Conservation (phyloP, 441 rosid genomes). For the Pelargonium citronellum region DNA sequence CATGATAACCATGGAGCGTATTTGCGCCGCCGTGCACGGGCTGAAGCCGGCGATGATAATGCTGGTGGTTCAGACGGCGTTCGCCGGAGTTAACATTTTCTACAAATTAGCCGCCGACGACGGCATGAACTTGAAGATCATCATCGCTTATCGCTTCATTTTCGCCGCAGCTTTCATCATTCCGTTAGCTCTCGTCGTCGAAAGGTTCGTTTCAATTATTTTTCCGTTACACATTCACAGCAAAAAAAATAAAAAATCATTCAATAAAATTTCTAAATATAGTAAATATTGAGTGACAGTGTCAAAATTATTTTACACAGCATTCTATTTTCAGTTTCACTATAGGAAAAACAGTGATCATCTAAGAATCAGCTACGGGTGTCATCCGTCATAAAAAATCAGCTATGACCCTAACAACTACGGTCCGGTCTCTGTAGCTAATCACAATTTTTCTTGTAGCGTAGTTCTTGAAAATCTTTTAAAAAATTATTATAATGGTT, state of each 20-base stretch:
- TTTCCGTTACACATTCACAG: too few species aligned
- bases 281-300: too few species aligned
- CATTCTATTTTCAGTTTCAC: too few species aligned
- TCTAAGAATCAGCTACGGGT: too few species aligned
- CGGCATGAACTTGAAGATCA: conserved; percentile 27
- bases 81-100: conserved; percentile 27
- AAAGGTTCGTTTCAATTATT: conserved; percentile 14
- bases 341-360: too few species aligned
- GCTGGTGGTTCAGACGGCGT: conserved; percentile 26
- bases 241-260: background rate
- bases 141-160: conserved; percentile 31
- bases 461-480: background rate
- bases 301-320: too few species aligned
- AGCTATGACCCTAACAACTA: too few species aligned
- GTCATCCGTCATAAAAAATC: too few species aligned
- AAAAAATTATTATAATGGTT: background rate
- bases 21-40: conserved; percentile 9
- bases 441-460: too few species aligned
- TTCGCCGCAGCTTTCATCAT: conserved; percentile 30
- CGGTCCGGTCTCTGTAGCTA: too few species aligned
- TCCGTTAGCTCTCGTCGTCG: conserved; percentile 29
- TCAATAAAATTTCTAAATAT: background rate
- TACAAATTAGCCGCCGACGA: conserved; percentile 27
- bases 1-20: background rate
- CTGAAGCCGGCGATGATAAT: conserved; percentile 28